Evolutionary conservation across 208 protist genomes (phyloP), one percentile per base, ranked within the genome.

Genomic region (Endotrypanum monterogeii): DNA sequence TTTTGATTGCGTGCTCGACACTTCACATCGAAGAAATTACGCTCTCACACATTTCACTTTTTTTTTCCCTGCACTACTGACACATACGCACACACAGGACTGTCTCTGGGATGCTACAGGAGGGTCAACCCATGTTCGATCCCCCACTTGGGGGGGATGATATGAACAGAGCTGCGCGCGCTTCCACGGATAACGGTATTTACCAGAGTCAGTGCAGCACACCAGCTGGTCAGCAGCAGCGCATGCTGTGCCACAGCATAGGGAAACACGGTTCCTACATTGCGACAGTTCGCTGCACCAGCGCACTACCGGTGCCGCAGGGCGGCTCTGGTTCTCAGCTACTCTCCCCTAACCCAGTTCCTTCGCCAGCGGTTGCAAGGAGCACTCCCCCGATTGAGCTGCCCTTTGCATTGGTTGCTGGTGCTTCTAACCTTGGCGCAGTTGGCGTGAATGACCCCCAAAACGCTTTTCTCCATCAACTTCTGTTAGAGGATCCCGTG

Each of bases 221-320:
- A 44, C n/a, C 56, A 18, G 9, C 32, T 12, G 69, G 39, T 25
- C 68, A 71, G 50, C 62, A 63, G 48, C 68, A 80, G 63, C 69
- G 72, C 46, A 56, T 81, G 39, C 76, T 81, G 55, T 66, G 66
- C 9, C 54, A 41, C 25, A 69, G 76, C 58, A 50, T 76, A 3
- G 55, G 70, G 12, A 51, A 39, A 2, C 56, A 66, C 16, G 66
- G 62, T 14, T 81, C 76, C 37, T 76, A 76, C 65, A 73, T 81
- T 5, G 62, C 76, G 7, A 67, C 71, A 11, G 35, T 81, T 67
- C 60, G 73, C 66, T 74, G 67, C 54, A 18, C 66, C 51, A 80
- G 74, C 2, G 65, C 74, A 20, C 37, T 73, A 23, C 66, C 66
- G 23, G 46, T 70, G 39, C 50, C 50, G 30, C 66, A 70, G 46